Percentiles rank a stretch among this genome's conserved stretches.
Conservation (phyloP, 768 basidiomycete species). For the Hygrophoropsis aurantiaca region DNA sequence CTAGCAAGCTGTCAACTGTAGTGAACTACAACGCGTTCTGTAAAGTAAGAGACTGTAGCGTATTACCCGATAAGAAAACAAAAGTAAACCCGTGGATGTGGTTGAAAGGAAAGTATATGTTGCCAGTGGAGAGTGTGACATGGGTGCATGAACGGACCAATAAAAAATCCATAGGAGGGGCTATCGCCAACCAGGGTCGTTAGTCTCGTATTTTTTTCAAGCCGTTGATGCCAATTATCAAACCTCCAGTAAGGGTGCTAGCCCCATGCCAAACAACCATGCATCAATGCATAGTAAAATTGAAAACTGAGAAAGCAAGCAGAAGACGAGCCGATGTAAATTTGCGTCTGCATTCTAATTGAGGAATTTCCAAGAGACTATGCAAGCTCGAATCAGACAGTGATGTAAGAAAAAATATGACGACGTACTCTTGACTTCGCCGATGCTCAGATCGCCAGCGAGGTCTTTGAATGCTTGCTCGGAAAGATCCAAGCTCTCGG, state of each 20-base stretch:
- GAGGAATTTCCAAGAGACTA: constrained; percentile 30
- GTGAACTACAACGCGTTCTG: constrained; percentile 5
- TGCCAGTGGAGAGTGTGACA: constrained; percentile 15
- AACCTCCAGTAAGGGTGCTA: constrained; percentile 15
- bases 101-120: constrained; percentile 6
- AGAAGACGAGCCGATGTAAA: constrained; percentile 6
- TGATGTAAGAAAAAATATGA: not conserved
- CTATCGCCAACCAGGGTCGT: constrained; percentile 46
- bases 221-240: constrained; percentile 8
- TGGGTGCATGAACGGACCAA: constrained; percentile 20
- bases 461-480: constrained; percentile 54
- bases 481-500: constrained; percentile 76
- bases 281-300: constrained; percentile 11
- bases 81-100: not conserved
- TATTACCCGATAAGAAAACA: constrained; percentile 18
- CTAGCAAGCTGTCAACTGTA: constrained; percentile 12
- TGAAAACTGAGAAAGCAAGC: constrained; percentile 7
- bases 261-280: constrained; percentile 11
- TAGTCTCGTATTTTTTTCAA: constrained; percentile 32
- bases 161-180: constrained; percentile 19
- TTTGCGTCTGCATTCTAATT: constrained; percentile 6
- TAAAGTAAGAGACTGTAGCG: not conserved
- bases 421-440: constrained; percentile 58
- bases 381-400: constrained; percentile 2
- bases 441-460: constrained; percentile 50